These are phyloP conservation scores for Calonectria henricotiae DNA, from an alignment of 2,329 filamentous ascomycete genomes.

Conservation along the genomic window DNA sequence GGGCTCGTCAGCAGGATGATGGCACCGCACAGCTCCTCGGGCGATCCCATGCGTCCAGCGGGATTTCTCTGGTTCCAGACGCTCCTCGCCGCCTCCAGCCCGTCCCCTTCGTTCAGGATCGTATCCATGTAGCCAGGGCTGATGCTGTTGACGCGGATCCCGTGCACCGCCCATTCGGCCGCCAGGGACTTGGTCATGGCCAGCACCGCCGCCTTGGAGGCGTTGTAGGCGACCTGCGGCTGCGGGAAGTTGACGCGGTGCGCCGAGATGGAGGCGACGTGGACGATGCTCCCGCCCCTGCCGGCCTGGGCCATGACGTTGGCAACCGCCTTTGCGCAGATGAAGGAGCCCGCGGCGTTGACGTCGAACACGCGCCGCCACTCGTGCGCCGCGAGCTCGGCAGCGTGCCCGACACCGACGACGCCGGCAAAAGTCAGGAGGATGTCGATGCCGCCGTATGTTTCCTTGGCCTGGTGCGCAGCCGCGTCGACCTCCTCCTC, in stretches of 20 bases:
- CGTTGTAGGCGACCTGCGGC: conserved; percentile 75
- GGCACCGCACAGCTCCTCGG: conserved; percentile 4
- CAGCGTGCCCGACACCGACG: not conserved
- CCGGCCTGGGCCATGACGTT: conserved; percentile 63
- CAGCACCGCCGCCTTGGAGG: conserved; percentile 6
- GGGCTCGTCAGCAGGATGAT: not conserved
- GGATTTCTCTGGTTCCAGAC: conserved; percentile 3
- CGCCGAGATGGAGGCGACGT: conserved; percentile 78
- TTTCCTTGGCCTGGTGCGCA: not conserved
- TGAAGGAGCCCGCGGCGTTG: conserved; percentile 79
- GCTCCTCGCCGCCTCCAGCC: conserved; percentile 1
- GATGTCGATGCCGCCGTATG: not conserved
- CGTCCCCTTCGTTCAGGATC: not conserved
- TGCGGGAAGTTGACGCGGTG: conserved; percentile 81
- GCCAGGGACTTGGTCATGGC: conserved; percentile 7
- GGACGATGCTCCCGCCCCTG: conserved; percentile 73
- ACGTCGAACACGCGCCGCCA: conserved; percentile 78
- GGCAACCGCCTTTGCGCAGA: conserved; percentile 75
- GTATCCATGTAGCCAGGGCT: conserved; percentile 1
- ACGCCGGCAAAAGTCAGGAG: not conserved
- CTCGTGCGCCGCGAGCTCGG: conserved; percentile 54
- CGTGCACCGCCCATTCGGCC: conserved; percentile 8
- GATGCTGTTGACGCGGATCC: conserved; percentile 10
- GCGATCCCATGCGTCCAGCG: not conserved
- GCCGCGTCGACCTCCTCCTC: not conserved